Evolutionary conservation across 257 asterid species (phyloP).

Genomic region (Solanum clarkiae): DNA sequence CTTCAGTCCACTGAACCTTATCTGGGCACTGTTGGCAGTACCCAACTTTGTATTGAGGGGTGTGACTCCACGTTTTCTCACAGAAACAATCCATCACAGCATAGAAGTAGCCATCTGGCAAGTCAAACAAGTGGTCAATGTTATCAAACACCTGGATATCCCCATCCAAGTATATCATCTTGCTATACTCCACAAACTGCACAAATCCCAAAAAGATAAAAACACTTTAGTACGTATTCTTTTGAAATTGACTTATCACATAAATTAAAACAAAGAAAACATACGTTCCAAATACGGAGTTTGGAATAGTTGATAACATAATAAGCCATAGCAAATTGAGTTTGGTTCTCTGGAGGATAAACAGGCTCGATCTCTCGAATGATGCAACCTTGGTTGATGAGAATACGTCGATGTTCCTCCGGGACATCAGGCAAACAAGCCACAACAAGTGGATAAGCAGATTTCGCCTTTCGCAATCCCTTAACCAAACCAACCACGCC

Average conservation of each 20-base stretch:
- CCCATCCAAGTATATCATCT: conserved; percentile 7
- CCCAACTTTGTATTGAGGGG: background rate
- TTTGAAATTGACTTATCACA: too few relatives aligned
- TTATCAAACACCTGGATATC: conserved; percentile 8
- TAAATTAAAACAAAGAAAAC: background rate
- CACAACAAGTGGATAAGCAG: background rate
- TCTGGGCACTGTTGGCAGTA: conserved; percentile 10
- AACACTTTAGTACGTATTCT: background rate
- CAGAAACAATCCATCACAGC: conserved; percentile 8
- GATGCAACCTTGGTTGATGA: background rate
- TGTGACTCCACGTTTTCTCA: conserved; percentile 4
- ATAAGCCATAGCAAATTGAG: conserved; percentile 5
- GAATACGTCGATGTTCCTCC: conserved; percentile 4
- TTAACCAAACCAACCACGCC: conserved; percentile 6
- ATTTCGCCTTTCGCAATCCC: background rate
- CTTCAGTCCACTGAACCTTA: background rate
- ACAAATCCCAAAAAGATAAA: background rate
- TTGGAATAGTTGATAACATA: conserved; percentile 7
- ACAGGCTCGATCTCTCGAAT: conserved; percentile 7
- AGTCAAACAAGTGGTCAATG: conserved; percentile 5
- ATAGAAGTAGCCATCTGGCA: conserved; percentile 2
- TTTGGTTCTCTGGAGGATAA: conserved; percentile 2
- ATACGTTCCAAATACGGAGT: conserved; percentile 2
- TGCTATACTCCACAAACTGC: conserved; percentile 11
- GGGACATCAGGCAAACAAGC: conserved; percentile 7